Percentiles rank a stretch among this genome's conserved stretches.
These are phyloP conservation scores for Chrysoporthe cubensis DNA, from an alignment of 2,329 filamentous ascomycete species.

Conservation along the genomic window DNA sequence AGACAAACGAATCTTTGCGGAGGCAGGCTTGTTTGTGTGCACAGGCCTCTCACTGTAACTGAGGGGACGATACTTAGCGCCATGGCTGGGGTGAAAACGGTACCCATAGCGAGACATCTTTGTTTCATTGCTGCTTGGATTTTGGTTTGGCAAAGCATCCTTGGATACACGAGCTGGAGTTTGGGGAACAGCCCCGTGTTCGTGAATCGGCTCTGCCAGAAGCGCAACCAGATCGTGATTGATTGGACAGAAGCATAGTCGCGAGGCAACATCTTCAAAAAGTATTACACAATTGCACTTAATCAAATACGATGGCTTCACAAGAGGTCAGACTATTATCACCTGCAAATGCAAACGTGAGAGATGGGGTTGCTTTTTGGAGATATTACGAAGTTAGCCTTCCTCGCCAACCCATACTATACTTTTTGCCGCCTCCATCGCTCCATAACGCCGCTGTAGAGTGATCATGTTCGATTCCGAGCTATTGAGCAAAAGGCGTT, in stretches of 20 bases:
- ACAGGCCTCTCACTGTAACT: not conserved
- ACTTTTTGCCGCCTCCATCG: not conserved
- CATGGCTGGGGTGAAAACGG: constrained; percentile 6
- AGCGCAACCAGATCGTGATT: not conserved
- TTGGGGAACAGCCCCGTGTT: not conserved
- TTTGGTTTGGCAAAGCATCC: not conserved
- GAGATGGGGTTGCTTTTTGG: not conserved
- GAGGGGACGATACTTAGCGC: not conserved
- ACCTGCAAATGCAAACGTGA: not conserved
- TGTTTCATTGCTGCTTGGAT: not conserved
- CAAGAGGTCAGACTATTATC: not conserved
- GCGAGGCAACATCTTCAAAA: not conserved
- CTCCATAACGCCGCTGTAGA: not conserved
- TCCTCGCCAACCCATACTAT: not conserved
- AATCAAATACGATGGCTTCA: not conserved
- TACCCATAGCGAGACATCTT: not conserved
- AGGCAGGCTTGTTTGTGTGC: not conserved
- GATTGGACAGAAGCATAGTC: no score
- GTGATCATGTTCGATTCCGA: not conserved
- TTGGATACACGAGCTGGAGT: not conserved
- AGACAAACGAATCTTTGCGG: not conserved
- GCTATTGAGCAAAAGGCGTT: not conserved
- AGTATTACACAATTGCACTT: not conserved
- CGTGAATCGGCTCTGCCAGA: not conserved
- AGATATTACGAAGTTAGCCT: not conserved